Evolutionary conservation across 2,329 filamentous ascomycete species (phyloP).

Genomic region (Periglandula ipomoeae): DNA sequence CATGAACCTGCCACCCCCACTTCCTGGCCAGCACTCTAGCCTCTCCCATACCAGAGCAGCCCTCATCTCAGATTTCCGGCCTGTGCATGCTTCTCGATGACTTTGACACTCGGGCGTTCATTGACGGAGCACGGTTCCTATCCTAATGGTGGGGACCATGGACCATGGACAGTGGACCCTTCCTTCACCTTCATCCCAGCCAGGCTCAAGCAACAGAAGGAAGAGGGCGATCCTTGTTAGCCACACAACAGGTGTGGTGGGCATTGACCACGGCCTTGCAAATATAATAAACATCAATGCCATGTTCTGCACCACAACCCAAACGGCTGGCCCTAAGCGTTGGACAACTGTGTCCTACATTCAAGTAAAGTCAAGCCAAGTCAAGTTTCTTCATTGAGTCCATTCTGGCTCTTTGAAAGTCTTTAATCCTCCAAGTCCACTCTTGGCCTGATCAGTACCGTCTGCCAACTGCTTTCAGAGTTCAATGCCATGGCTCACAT

Average conservation of each 20-base stretch:
- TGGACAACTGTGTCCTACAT: neutral
- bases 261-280: neutral
- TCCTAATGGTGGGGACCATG: conserved; percentile 4
- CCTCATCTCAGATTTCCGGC: conserved; percentile 13
- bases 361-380: too few relatives aligned
- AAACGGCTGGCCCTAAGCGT: neutral
- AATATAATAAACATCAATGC: neutral
- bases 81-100: conserved; percentile 10
- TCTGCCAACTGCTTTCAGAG: neutral
- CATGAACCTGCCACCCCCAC: neutral
- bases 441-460: neutral
- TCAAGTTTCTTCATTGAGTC: neutral
- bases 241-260: neutral
- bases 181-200: conserved; percentile 1
- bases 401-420: neutral
- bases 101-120: conserved; percentile 9
- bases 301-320: neutral
- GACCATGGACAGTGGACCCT: conserved; percentile 2
- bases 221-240: conserved; percentile 1
- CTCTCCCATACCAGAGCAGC: conserved; percentile 5
- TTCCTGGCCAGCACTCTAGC: conserved; percentile 1
- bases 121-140: conserved; percentile 6
- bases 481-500: conserved; percentile 48
- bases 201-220: conserved; percentile 4
- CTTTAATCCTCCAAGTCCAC: neutral